Evolutionary conservation across 2,329 filamentous ascomycete genomes (phyloP).

Genomic region (Sordariomycetes sp.): DNA sequence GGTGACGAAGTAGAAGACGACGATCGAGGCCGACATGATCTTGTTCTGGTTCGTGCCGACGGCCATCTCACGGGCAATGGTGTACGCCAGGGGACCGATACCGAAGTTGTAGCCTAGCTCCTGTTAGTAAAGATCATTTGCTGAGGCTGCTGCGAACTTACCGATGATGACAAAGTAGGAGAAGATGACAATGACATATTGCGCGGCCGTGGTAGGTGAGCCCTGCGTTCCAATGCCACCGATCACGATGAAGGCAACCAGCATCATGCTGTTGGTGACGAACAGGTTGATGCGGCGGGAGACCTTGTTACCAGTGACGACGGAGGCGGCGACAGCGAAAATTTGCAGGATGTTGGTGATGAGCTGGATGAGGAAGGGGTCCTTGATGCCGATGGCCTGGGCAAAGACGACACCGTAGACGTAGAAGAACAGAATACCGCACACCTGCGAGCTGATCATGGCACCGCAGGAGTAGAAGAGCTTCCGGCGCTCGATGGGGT

Average conservation of each 20-base stretch:
- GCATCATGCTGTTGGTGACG: conserved; percentile 22
- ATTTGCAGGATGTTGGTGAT: conserved; percentile 29
- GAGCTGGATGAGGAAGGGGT: conserved; percentile 26
- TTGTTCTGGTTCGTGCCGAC: conserved; percentile 34
- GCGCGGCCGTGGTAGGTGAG: conserved; percentile 6
- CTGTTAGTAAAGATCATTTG: neutral
- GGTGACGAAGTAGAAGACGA: conserved; percentile 24
- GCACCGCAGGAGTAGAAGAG: conserved; percentile 29
- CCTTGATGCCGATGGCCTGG: conserved; percentile 23
- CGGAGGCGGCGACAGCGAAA: conserved; percentile 21
- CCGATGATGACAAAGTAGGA: conserved; percentile 20
- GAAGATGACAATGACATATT: conserved; percentile 13
- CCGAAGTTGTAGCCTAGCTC: conserved; percentile 25
- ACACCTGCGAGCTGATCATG: conserved; percentile 31
- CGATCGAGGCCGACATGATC: conserved; percentile 30
- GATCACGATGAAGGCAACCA: conserved; percentile 22
- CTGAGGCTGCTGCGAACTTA: neutral
- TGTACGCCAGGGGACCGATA: conserved; percentile 25
- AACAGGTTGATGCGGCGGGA: conserved; percentile 22
- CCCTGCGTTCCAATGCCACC: conserved; percentile 12
- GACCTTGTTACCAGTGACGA: conserved; percentile 25
- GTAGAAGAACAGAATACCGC: conserved; percentile 34
- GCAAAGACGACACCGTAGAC: conserved; percentile 29
- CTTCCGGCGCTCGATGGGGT: conserved; percentile 33
- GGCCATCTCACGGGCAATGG: conserved; percentile 30